A percentile compares a stretch with the other conserved stretches of the same genome.
phyloP scores from a whole-genome alignment of 129 eudicot species.

The Tagetes patula region DNA sequence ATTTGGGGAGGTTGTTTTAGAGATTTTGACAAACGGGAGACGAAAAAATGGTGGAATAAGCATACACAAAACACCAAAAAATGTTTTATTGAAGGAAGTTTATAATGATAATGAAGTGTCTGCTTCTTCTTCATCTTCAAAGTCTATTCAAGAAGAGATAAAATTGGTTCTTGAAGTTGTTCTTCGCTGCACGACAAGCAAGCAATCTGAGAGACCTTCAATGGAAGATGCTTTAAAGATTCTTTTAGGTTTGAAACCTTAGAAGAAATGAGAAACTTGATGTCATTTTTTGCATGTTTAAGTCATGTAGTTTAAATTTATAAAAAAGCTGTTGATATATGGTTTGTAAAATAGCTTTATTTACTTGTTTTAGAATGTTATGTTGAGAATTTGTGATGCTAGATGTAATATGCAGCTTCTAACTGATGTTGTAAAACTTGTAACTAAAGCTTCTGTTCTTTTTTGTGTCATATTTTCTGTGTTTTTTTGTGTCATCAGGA shows the following conservation, averaged over 20 bases:
- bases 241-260: conserved; percentile 48
- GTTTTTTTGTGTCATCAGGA: too few relatives aligned
- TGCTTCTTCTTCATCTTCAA: conserved; percentile 34
- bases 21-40: conserved; percentile 69
- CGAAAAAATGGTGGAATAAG: conserved; percentile 48
- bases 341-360: conserved; percentile 28
- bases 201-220: conserved; percentile 60
- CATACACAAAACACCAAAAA: conserved; percentile 41
- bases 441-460: conserved; percentile 13
- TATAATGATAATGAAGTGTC: conserved; percentile 50
- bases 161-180: conserved; percentile 56
- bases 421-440: conserved; percentile 20
- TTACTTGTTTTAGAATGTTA: conserved; percentile 34
- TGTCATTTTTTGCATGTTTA: conserved; percentile 19
- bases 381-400: conserved; percentile 5
- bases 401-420: conserved; percentile 8
- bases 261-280: conserved; percentile 22
- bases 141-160: conserved; percentile 52
- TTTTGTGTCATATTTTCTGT: conserved; percentile 18
- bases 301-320: conserved; percentile 15
- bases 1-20: conserved; percentile 69
- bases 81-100: conserved; percentile 51
- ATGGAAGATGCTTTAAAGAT: conserved; percentile 70
- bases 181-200: conserved; percentile 57
- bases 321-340: conserved; percentile 28